These are phyloP conservation scores for Mycena alexandri DNA, from an alignment of 768 basidiomycete genomes.

Conservation along the genomic window DNA sequence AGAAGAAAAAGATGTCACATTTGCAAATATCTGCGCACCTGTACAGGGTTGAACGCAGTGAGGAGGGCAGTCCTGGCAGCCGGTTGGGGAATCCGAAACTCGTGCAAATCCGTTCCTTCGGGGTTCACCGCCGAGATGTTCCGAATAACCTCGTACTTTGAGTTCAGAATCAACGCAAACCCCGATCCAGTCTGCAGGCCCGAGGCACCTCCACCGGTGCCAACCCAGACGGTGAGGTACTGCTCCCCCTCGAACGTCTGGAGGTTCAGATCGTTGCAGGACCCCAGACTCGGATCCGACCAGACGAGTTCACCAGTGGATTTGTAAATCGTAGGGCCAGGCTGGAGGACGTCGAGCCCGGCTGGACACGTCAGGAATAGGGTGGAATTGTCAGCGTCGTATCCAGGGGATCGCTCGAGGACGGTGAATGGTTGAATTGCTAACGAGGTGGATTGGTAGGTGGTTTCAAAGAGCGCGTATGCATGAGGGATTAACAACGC, in stretches of 20 bases:
- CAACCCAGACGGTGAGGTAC: conserved; percentile 31
- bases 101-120: conserved; percentile 16
- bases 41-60: conserved; percentile 25
- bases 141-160: conserved; percentile 13
- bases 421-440: conserved; percentile 30
- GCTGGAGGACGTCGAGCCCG: conserved; percentile 5
- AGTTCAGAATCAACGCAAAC: conserved; percentile 15
- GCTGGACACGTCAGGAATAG: conserved; percentile 21
- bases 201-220: conserved; percentile 1
- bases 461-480: conserved; percentile 10
- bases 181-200: conserved; percentile 17
- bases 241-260: conserved; percentile 21
- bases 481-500: neutral
- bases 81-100: conserved; percentile 21
- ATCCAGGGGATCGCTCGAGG: conserved; percentile 2
- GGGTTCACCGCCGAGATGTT: conserved; percentile 28
- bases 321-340: conserved; percentile 21
- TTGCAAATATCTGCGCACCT: neutral
- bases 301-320: conserved; percentile 29
- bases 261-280: conserved; percentile 15
- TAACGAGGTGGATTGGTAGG: conserved; percentile 19
- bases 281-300: conserved; percentile 12
- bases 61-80: conserved; percentile 21
- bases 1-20: too few relatives aligned
- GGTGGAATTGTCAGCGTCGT: conserved; percentile 30